These are phyloP conservation scores for Aspergillus biplanus DNA, from an alignment of 495 filamentous ascomycete species.

Conservation along the genomic window DNA sequence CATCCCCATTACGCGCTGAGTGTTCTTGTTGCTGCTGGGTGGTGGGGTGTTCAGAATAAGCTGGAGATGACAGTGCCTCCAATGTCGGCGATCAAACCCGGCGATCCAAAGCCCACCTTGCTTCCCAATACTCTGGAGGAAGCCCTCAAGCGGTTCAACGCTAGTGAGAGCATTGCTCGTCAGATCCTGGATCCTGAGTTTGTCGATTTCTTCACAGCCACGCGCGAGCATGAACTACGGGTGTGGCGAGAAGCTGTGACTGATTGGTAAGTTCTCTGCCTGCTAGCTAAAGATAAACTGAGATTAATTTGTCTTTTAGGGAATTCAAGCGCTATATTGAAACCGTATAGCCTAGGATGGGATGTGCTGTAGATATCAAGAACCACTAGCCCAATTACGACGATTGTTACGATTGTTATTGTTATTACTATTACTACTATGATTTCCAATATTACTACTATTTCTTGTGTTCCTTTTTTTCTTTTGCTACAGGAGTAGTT, in stretches of 20 bases:
- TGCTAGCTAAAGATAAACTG: neutral
- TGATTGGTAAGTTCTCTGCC: slow-evolving; percentile 60
- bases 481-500: too few relatives aligned
- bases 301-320: slow-evolving; percentile 13
- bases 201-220: slow-evolving; percentile 92
- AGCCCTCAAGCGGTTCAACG: slow-evolving; percentile 71
- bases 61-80: slow-evolving; percentile 77
- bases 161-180: slow-evolving; percentile 72
- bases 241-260: slow-evolving; percentile 95
- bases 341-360: slow-evolving; percentile 21
- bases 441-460: too few relatives aligned
- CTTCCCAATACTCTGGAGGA: slow-evolving; percentile 79
- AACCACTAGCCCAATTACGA: neutral
- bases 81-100: slow-evolving; percentile 54
- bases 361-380: neutral
- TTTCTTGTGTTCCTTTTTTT: too few relatives aligned
- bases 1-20: slow-evolving; percentile 84
- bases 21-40: slow-evolving; percentile 78
- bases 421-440: too few relatives aligned
- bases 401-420: too few relatives aligned
- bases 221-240: slow-evolving; percentile 81
- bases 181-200: slow-evolving; percentile 89
- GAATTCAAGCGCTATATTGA: slow-evolving; percentile 36
- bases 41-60: slow-evolving; percentile 85
- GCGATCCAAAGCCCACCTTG: slow-evolving; percentile 17